These are phyloP conservation scores for Pythium biforme DNA, from an alignment of 352 stramenopile genomes.

Conservation along the genomic window DNA sequence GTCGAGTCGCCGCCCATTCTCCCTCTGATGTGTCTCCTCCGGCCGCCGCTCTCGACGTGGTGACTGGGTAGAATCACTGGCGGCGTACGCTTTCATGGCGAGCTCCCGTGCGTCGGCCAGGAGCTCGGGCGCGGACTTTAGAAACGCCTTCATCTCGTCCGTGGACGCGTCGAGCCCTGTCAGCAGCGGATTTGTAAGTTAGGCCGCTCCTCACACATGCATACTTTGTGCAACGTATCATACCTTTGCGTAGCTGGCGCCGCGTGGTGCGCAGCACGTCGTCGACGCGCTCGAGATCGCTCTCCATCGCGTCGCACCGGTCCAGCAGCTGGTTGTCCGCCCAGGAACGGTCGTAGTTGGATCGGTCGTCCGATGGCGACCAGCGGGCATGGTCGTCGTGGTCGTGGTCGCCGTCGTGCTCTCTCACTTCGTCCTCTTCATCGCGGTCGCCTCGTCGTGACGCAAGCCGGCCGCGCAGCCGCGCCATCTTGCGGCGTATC, in stretches of 20 bases:
- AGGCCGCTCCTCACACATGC: too few relatives aligned
- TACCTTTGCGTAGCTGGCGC: conserved; percentile 45
- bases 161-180: conserved; percentile 36
- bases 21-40: neutral
- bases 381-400: neutral
- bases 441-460: neutral
- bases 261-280: conserved; percentile 44
- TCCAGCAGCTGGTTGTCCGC: conserved; percentile 23
- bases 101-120: conserved; percentile 46
- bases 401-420: too few relatives aligned
- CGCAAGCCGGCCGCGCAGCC: neutral
- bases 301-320: conserved; percentile 50
- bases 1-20: neutral
- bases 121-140: conserved; percentile 30
- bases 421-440: neutral
- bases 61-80: neutral
- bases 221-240: too few relatives aligned
- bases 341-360: too few relatives aligned
- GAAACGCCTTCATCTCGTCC: conserved; percentile 49
- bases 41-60: neutral
- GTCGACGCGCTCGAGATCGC: conserved; percentile 56
- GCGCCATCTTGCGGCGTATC: conserved; percentile 32
- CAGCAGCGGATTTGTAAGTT: neutral
- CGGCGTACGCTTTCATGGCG: conserved; percentile 52
- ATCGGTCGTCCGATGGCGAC: too few relatives aligned